These are phyloP conservation scores for Leucogyrophana mollusca DNA, from an alignment of 768 basidiomycete species.

Conservation along the genomic window DNA sequence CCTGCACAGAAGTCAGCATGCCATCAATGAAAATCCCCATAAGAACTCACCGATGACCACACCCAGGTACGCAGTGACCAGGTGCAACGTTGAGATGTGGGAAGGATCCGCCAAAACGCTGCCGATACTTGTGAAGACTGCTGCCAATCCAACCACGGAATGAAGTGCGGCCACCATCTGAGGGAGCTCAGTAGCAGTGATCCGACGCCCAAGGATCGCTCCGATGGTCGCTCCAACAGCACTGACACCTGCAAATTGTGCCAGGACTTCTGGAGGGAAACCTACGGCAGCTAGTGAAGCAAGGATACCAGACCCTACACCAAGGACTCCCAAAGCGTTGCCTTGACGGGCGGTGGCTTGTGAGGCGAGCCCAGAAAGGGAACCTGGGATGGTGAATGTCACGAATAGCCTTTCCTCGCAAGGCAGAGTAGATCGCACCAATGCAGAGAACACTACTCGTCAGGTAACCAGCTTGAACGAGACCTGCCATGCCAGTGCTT, in stretches of 20 bases:
- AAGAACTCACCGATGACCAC: constrained; percentile 69
- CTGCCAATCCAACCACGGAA: constrained; percentile 87
- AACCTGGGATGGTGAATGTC: constrained; percentile 42
- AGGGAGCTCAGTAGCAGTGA: constrained; percentile 85
- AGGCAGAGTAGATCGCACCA: constrained; percentile 36
- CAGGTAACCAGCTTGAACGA: constrained; percentile 87
- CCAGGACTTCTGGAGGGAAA: constrained; percentile 70
- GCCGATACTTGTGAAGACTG: constrained; percentile 81
- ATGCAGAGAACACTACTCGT: constrained; percentile 87
- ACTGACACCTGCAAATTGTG: constrained; percentile 77
- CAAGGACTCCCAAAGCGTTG: constrained; percentile 86
- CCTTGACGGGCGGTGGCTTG: constrained; percentile 84
- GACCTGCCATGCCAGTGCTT: constrained; percentile 79
- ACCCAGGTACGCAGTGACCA: constrained; percentile 83
- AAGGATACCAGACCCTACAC: constrained; percentile 79
- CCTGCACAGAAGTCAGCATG: constrained; percentile 32
- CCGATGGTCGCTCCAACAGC: constrained; percentile 73
- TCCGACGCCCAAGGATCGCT: constrained; percentile 72
- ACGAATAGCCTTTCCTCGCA: not conserved
- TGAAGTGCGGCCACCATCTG: constrained; percentile 83
- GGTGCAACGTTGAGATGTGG: constrained; percentile 71
- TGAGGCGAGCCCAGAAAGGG: constrained; percentile 76
- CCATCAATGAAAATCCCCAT: not conserved
- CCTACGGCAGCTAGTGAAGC: constrained; percentile 83
- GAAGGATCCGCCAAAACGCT: constrained; percentile 72